These are phyloP conservation scores for Skeletonema costatum DNA, from an alignment of 108 stramenopile genomes.

Conservation along the genomic window DNA sequence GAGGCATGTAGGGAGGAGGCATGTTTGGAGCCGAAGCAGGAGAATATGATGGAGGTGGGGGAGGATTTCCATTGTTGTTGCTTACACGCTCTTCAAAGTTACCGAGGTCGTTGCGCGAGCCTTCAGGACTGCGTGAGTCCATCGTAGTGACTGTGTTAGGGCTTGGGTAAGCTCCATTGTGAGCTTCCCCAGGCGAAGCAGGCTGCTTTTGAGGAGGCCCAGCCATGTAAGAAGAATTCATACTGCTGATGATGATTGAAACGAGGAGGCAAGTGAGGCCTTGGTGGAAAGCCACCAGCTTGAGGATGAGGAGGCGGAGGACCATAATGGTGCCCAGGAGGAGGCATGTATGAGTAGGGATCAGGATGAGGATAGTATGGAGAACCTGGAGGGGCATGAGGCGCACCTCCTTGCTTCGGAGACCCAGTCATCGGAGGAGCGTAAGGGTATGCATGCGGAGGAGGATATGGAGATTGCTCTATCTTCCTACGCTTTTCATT, in stretches of 20 bases:
- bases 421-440: neutral
- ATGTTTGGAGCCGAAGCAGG: neutral
- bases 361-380: conserved; percentile 8
- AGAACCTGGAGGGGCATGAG: neutral
- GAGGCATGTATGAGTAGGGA: conserved; percentile 4
- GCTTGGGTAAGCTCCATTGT: conserved; percentile 6
- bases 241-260: neutral
- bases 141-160: conserved; percentile 6
- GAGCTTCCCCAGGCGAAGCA: conserved; percentile 3
- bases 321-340: neutral
- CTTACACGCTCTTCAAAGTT: conserved; percentile 39
- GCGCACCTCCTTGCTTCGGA: neutral
- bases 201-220: neutral
- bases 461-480: neutral
- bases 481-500: conserved; percentile 6
- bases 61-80: neutral
- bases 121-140: conserved; percentile 45
- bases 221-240: neutral
- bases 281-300: neutral
- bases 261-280: conserved; percentile 10
- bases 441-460: neutral
- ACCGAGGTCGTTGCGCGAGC: conserved; percentile 35
- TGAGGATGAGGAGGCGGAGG: neutral
- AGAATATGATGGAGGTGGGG: neutral
- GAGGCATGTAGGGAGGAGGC: conserved; percentile 12